phyloP scores from a whole-genome alignment of 441 rosid species.

The Macaranga tanarius region DNA sequence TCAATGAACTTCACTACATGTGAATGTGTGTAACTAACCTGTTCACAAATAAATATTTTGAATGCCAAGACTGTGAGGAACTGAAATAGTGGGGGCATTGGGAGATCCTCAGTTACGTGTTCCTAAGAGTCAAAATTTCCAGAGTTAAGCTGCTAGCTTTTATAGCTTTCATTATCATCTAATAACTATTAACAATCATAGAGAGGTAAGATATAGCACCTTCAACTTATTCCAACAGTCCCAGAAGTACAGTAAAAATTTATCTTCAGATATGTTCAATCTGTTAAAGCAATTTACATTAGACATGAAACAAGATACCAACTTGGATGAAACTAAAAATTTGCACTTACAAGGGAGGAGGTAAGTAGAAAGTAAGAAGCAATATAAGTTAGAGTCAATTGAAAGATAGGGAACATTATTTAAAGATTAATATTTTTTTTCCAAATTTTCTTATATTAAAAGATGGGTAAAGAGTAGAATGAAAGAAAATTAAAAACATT shows the following conservation, averaged over 20 bases:
- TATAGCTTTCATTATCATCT: constrained; percentile 1
- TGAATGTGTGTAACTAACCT: constrained; percentile 41
- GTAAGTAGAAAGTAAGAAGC: not conserved
- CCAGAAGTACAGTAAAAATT: constrained; percentile 81
- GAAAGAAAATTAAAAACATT: too few relatives aligned
- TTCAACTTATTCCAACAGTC: constrained; percentile 72
- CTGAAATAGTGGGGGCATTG: constrained; percentile 92
- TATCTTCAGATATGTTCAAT: constrained; percentile 77
- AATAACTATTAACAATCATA: constrained; percentile 8
- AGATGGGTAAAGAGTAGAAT: too few relatives aligned
- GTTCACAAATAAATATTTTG: constrained; percentile 70
- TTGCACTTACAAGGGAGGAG: not conserved
- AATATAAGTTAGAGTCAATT: not conserved
- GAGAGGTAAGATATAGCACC: constrained; percentile 38
- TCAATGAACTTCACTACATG: not conserved
- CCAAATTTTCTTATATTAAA: too few relatives aligned
- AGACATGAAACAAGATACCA: not conserved
- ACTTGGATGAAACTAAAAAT: not conserved
- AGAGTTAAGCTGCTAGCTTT: constrained; percentile 10
- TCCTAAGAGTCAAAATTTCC: constrained; percentile 51
- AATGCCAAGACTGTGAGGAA: constrained; percentile 84
- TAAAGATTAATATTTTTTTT: too few relatives aligned
- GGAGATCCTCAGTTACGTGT: constrained; percentile 62
- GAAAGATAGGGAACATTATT: not conserved
- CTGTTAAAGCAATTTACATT: constrained; percentile 40